phyloP scores from a whole-genome alignment of 768 basidiomycete genomes.

The Termitomyces sp. region DNA sequence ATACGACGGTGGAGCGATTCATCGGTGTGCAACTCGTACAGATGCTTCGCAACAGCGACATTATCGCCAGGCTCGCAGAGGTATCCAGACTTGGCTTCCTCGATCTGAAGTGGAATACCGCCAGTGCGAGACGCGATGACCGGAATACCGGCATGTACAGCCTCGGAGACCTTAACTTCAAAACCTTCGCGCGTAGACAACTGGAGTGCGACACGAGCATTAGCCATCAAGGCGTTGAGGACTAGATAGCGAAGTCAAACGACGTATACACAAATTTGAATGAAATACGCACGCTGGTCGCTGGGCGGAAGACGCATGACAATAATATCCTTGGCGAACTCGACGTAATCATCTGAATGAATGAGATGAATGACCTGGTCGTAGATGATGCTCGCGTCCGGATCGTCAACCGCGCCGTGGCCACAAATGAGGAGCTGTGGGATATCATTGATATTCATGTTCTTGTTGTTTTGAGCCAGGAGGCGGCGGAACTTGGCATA shows the following conservation, averaged over 20 bases:
- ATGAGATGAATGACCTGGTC: constrained; percentile 69
- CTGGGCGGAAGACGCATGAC: constrained; percentile 81
- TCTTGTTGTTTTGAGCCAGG: constrained; percentile 39
- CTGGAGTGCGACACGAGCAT: constrained; percentile 85
- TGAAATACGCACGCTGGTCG: constrained; percentile 62
- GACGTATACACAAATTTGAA: background rate
- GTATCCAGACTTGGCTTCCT: constrained; percentile 84
- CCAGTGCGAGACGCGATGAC: constrained; percentile 82
- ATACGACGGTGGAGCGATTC: constrained; percentile 57
- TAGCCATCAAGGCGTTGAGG: constrained; percentile 84
- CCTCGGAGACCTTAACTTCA: constrained; percentile 96
- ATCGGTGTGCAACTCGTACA: constrained; percentile 76
- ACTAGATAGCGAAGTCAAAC: constrained; percentile 35
- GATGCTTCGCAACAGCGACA: constrained; percentile 64
- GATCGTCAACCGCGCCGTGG: constrained; percentile 92
- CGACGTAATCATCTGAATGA: constrained; percentile 41
- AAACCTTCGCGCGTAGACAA: constrained; percentile 93
- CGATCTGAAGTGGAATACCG: constrained; percentile 90
- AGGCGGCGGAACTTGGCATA: constrained; percentile 79
- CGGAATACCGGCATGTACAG: constrained; percentile 86
- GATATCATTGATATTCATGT: constrained; percentile 42
- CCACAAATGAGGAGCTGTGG: constrained; percentile 84
- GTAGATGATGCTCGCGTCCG: constrained; percentile 90
- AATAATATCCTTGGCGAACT: constrained; percentile 58
- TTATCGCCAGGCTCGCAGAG: constrained; percentile 77